phyloP scores from a whole-genome alignment of 306 rosid species.

The Cucumis hystrix region DNA sequence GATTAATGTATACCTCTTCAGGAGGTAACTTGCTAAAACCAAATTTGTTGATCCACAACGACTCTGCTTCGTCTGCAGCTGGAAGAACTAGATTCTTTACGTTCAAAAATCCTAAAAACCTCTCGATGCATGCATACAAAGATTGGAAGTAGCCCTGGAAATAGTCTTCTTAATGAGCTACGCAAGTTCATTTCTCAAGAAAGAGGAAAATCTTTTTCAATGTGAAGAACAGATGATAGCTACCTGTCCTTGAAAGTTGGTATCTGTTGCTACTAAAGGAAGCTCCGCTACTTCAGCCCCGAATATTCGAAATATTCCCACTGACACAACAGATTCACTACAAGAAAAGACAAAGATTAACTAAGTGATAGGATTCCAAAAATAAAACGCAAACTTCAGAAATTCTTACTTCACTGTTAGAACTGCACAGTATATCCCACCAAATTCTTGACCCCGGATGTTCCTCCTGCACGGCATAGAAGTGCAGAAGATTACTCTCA shows the following conservation, averaged over 20 bases:
- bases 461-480: constrained; percentile 36
- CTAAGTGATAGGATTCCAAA: not conserved
- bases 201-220: not conserved
- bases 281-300: constrained; percentile 89
- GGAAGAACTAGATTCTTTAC: constrained; percentile 55
- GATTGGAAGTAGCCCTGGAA: constrained; percentile 64
- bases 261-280: constrained; percentile 78
- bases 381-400: not conserved
- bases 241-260: constrained; percentile 80
- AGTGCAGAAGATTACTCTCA: not conserved
- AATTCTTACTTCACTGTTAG: constrained; percentile 69
- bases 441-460: constrained; percentile 72
- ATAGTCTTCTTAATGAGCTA: not conserved
- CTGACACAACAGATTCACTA: constrained; percentile 58
- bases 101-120: constrained; percentile 34
- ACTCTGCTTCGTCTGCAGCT: constrained; percentile 51
- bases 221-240: not conserved
- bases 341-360: not conserved
- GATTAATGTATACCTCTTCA: constrained; percentile 27
- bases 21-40: constrained; percentile 35
- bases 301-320: constrained; percentile 76
- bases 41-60: constrained; percentile 64
- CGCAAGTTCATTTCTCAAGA: not conserved
- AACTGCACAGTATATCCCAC: constrained; percentile 83
- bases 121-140: constrained; percentile 53